Evolutionary conservation across 495 filamentous ascomycete genomes (phyloP), one percentile per base, ranked within the genome.

Genomic region (Letharia columbiana): DNA sequence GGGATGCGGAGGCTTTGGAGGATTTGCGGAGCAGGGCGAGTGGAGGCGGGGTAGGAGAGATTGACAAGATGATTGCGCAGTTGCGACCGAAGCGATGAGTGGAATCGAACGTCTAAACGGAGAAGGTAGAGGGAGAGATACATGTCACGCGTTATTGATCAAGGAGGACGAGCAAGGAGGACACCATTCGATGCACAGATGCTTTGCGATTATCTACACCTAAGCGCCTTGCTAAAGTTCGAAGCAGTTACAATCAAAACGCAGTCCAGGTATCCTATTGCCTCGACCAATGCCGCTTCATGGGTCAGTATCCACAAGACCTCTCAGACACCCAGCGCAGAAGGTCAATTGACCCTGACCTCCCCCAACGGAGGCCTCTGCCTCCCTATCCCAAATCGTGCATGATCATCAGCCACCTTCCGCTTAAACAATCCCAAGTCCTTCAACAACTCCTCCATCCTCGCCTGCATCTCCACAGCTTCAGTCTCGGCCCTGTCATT

Each of bases 361-460:
- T 70, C 68, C 64, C 68, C 68, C 63, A 70, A 59, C 6, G 60
- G 42, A 59, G 44, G 42, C 12, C 68, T 63, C 42, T 62, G 70
- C 58, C 74, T 75, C 42, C 61, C 63, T 6, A 73, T 70, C 4
- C 76, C 77, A 73, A 86, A 88, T 66, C 85, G 77, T 67, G 81
- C 77, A 69, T 83, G 79, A 71, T 98, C 94, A 68, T 92, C 90
- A 20, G 80, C 84, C 45, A 96, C 81, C 78, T 96, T 96, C 70
- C 85, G 83, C 72, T 87, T 87, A 76, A 97, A 96, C 69, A 96
- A 71, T 28, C 84, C 84, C 54, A 98, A 71, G 71, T 80, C 76
- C 7, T 77, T 78, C 49, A 77, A 76, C 28, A 84, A 76, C 3
- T 81, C 78, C 71, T 84, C 80, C 69, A 74, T 71, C 39, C 61